Evolutionary conservation across 1,284 basidiomycete species (phyloP).

Genomic region (Ceratobasidium sp.): DNA sequence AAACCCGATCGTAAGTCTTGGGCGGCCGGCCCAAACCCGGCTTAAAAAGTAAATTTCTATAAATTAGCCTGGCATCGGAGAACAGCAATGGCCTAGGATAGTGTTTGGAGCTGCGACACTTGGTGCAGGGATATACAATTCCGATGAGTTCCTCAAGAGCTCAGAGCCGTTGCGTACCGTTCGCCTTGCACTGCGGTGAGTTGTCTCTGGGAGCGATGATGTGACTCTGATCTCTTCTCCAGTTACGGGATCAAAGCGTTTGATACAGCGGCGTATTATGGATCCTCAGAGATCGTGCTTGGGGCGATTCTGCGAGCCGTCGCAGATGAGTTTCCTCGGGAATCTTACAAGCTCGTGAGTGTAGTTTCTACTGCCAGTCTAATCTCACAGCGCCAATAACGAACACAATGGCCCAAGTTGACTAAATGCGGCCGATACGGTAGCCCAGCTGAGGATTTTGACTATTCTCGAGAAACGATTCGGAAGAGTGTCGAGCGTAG

Average conservation of each 20-base stretch:
- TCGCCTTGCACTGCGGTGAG: slow-evolving; percentile 82
- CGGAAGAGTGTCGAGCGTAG: slow-evolving; percentile 79
- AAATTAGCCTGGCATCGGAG: slow-evolving; percentile 29
- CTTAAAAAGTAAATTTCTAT: slow-evolving; percentile 54
- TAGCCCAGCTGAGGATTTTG: slow-evolving; percentile 71
- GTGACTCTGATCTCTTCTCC: background rate
- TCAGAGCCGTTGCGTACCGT: slow-evolving; percentile 78
- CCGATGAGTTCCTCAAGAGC: slow-evolving; percentile 71
- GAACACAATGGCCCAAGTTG: slow-evolving; percentile 65
- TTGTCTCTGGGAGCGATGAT: background rate
- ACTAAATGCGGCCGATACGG: slow-evolving; percentile 97
- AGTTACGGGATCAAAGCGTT: slow-evolving; percentile 93
- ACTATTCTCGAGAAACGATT: slow-evolving; percentile 83
- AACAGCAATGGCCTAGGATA: slow-evolving; percentile 64
- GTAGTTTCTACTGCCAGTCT: slow-evolving; percentile 23
- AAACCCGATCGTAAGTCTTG: slow-evolving; percentile 49
- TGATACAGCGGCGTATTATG: slow-evolving; percentile 92
- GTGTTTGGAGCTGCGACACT: slow-evolving; percentile 81
- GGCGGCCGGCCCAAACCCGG: slow-evolving; percentile 49
- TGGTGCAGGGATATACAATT: slow-evolving; percentile 77
- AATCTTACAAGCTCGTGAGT: slow-evolving; percentile 81
- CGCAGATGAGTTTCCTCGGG: slow-evolving; percentile 79
- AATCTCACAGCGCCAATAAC: slow-evolving; percentile 46
- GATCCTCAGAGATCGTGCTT: slow-evolving; percentile 89
- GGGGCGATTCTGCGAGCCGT: slow-evolving; percentile 80